phyloP scores from a whole-genome alignment of 2,329 filamentous ascomycete species.

The Chrysosporium queenslandicum region DNA sequence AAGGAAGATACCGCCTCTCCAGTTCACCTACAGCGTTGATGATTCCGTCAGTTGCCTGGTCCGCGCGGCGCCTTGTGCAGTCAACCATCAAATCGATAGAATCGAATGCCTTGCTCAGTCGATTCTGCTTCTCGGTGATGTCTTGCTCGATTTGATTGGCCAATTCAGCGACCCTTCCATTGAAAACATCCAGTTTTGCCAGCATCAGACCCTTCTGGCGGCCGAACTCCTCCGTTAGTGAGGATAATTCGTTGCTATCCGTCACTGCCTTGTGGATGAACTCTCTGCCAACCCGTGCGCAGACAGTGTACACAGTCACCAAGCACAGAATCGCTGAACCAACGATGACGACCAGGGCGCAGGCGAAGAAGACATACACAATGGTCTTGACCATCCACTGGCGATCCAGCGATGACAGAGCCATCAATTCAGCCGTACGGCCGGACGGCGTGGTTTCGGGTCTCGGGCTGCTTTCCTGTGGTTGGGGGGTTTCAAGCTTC shows the following conservation, averaged over 20 bases:
- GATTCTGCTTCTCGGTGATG: background rate
- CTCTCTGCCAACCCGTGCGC: background rate
- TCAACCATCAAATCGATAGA: background rate
- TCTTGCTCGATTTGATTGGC: background rate
- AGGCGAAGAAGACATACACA: constrained; percentile 2
- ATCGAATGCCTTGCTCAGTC: background rate
- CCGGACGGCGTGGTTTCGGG: background rate
- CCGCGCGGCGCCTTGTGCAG: background rate
- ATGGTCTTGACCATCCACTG: background rate
- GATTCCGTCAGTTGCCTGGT: background rate
- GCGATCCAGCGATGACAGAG: background rate
- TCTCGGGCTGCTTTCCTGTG: background rate
- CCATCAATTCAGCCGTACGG: background rate
- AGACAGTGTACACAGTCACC: background rate
- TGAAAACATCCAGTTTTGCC: background rate
- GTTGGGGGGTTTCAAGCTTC: background rate
- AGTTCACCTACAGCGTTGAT: background rate
- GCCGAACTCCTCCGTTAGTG: background rate
- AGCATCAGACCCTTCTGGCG: background rate
- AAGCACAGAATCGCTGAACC: constrained; percentile 2
- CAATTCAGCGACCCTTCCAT: background rate
- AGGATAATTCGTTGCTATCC: background rate
- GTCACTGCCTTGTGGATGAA: background rate
- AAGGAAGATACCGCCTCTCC: constrained; percentile 1
- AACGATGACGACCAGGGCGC: background rate